Evolutionary conservation across 2,329 filamentous ascomycete species (phyloP), one percentile per base, ranked within the genome.

Genomic region (Neofusicoccum sp.): DNA sequence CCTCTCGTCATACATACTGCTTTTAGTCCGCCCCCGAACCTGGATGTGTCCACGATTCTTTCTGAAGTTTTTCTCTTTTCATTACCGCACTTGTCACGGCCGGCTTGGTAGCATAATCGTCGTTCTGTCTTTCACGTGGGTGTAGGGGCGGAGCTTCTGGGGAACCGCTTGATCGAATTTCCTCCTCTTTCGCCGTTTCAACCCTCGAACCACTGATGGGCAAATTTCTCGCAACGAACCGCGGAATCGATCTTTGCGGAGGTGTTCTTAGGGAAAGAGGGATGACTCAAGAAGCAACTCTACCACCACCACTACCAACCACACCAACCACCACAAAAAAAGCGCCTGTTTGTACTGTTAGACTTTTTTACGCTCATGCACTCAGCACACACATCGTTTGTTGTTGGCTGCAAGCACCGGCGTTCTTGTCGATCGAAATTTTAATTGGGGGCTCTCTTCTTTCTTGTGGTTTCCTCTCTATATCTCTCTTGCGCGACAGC

Each of bases 41-140:
- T 62, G 60, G 60, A 62, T 62, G 60, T 62, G 60, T 62, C 60
- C 60, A 62, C 60, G 60, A 62, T 62, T 61, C 59, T 61, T 61
- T 61, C 45, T 61, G 47, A n/a, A 36, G 59, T 37, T 61, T 61
- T 47, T 50, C 45, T 61, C 28, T 49, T 31, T 45, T 62, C 34
- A 31, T 47, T 47, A 14, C 49, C 37, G 47, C 48, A 52, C 47
- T 62, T 54, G 47, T 62, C 49, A 62, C 60, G 60, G 60, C 60
- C 60, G 60, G 60, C 60, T 56, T 62, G 60, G 60, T 62, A 62
- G 48, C 43, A 56, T 62, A 62, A 62, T 62, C 29, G 49, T 54
- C 43, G 50, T 62, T 62, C 29, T 62, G 48, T 62, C 48, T 31
- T 62, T 28, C 56, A 44, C 54, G 41, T 58, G 54, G 54, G 41